Evolutionary conservation across 768 basidiomycete species (phyloP).

Genomic region (Leccinum imitatum): DNA sequence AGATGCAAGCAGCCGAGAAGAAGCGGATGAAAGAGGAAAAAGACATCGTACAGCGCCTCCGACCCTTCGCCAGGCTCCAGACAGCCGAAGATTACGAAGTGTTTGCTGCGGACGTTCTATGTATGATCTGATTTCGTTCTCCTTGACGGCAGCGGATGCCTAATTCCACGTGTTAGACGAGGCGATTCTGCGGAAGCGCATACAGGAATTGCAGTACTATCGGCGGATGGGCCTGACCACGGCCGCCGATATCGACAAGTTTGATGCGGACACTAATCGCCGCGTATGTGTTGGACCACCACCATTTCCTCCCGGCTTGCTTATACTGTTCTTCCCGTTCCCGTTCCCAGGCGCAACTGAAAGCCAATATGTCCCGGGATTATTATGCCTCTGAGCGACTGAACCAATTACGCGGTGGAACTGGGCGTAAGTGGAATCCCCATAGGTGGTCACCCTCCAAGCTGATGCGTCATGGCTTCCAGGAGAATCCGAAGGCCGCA

Average conservation of each 20-base stretch:
- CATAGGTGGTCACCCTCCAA: background rate
- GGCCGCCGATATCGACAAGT: slow-evolving; percentile 87
- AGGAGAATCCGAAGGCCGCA: slow-evolving; percentile 51
- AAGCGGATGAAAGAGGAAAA: slow-evolving; percentile 89
- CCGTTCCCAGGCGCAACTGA: slow-evolving; percentile 54
- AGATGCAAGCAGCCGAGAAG: slow-evolving; percentile 92
- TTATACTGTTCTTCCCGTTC: background rate
- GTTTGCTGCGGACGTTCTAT: slow-evolving; percentile 85
- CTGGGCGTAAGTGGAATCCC: slow-evolving; percentile 41
- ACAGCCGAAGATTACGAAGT: slow-evolving; percentile 89
- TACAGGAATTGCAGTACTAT: slow-evolving; percentile 89
- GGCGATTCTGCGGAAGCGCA: slow-evolving; percentile 79
- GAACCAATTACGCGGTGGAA: slow-evolving; percentile 44
- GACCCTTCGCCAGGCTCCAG: slow-evolving; percentile 89
- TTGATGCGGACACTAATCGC: slow-evolving; percentile 70
- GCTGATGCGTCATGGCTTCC: background rate
- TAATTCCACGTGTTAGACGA: slow-evolving; percentile 60
- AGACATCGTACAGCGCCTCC: slow-evolving; percentile 84
- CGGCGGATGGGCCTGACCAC: slow-evolving; percentile 83
- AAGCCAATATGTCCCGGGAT: slow-evolving; percentile 56
- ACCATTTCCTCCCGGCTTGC: background rate
- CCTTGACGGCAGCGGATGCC: background rate
- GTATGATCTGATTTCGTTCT: slow-evolving; percentile 50
- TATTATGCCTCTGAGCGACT: slow-evolving; percentile 53
- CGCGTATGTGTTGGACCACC: slow-evolving; percentile 48